Base-by-base conservation (phyloP, 345 rosid species). In the Linum usitatissimum region DNA sequence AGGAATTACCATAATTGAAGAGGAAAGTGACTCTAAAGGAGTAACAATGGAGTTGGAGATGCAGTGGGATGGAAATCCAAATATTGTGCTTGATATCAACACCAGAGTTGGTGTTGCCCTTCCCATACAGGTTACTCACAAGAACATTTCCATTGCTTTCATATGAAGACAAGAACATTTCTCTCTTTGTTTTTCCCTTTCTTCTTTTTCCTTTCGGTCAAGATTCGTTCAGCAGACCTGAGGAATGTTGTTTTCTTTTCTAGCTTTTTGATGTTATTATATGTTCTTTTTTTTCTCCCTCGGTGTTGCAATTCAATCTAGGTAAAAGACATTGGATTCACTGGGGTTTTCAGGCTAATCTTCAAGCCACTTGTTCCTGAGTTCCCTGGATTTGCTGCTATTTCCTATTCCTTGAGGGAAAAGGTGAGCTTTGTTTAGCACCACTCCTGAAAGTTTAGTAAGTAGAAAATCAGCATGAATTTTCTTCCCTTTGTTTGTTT, bases 21-120 rank as follows among this genome's bases (percentile, higher is more conserved):
- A 64, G 34, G 84, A 84, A 70, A 77, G 77, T 57, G 80, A 60
- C 8, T 62, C 71, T 30, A 75, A 64, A 6, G 81, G 85, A 49
- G 69, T 87, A 59, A 84, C 86, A 19, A 80, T 89, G 87, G 98
- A 92, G 67, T 68, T 92, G 78, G 97, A 89, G 71, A 71, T 92
- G 86, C 88, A 89, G 71, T 92, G 98, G 97, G 98, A 92, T 63
- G 97, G 96, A 9, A 79, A 89, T 68, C 95, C 97, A 5, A 79
- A 70, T 62, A 84, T 92, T 28, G 88, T 83, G 31, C 88, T 89
- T 54, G 87, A 76, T 69, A 70, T 92, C 70, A 81, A 83, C 62
- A 89, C 97, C 19, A 78, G 65, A 76, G 69, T 92, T 53, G 98
- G 97, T 0, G 80, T 92, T 8, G 78, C 83, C 34, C 75, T 92